These are phyloP conservation scores for Ceratocystis cacaofunesta DNA, from an alignment of 2,329 filamentous ascomycete genomes.

Conservation along the genomic window DNA sequence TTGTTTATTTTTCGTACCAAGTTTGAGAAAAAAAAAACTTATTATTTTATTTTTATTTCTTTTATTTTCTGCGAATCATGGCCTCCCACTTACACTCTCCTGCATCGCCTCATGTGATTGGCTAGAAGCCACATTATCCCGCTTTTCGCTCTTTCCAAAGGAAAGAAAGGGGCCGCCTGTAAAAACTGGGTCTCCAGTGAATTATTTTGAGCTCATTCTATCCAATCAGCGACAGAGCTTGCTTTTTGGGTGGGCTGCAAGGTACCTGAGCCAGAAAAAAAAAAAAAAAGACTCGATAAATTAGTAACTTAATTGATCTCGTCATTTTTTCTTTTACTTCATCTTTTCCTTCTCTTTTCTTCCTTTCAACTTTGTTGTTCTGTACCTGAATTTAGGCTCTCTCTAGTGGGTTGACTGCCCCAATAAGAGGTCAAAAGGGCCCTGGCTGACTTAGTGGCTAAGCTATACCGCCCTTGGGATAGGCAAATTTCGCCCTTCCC, in stretches of 20 bases:
- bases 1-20: not conserved
- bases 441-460: not conserved
- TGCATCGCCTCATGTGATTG: not conserved
- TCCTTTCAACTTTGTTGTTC: not conserved
- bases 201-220: not conserved
- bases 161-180: not conserved
- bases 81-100: slow-evolving; percentile 1
- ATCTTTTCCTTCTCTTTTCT: not conserved
- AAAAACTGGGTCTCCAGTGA: slow-evolving; percentile 9
- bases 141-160: not conserved
- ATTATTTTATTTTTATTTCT: not conserved
- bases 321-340: not conserved
- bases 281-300: not conserved
- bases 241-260: slow-evolving; percentile 7
- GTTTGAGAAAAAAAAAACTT: too few species aligned
- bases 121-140: not conserved
- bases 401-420: not conserved
- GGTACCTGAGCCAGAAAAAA: slow-evolving; percentile 6
- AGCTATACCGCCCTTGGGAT: not conserved
- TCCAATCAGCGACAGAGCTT: slow-evolving; percentile 1
- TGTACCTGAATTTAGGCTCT: slow-evolving; percentile 2
- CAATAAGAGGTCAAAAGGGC: not conserved
- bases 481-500: not conserved
- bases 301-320: not conserved
- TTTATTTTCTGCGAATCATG: not conserved